Evolutionary conservation across 2,329 filamentous ascomycete species (phyloP).

Genomic region (Fusarium guadeloupense): DNA sequence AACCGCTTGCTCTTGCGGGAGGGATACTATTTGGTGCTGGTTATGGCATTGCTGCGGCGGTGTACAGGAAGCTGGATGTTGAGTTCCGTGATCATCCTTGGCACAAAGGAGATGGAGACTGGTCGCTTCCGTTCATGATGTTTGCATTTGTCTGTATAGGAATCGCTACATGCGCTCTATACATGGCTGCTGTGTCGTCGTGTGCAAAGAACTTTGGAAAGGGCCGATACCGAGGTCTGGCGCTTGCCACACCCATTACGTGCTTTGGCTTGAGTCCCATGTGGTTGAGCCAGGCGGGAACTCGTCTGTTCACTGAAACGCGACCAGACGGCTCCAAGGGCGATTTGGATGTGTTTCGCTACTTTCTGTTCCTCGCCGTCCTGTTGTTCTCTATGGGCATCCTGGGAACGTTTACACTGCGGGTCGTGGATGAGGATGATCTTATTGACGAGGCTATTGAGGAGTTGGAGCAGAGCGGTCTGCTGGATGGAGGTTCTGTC

Average conservation of each 20-base stretch:
- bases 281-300: conserved; percentile 93
- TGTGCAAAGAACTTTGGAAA: conserved; percentile 98
- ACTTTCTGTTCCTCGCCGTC: conserved; percentile 84
- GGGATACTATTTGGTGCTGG: conserved; percentile 79
- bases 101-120: conserved; percentile 58
- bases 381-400: conserved; percentile 77
- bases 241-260: conserved; percentile 89
- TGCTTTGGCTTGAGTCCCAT: conserved; percentile 93
- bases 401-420: conserved; percentile 77
- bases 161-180: conserved; percentile 86
- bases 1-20: conserved; percentile 77
- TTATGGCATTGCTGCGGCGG: conserved; percentile 82
- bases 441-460: conserved; percentile 91
- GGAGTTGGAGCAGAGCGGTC: conserved; percentile 87
- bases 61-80: conserved; percentile 69
- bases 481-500: conserved; percentile 79
- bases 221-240: conserved; percentile 86
- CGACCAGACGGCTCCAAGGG: conserved; percentile 69
- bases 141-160: conserved; percentile 85
- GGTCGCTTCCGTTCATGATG: conserved; percentile 85
- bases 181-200: conserved; percentile 89
- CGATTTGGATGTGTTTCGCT: conserved; percentile 79
- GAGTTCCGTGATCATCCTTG: conserved; percentile 52
- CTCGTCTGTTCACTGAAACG: conserved; percentile 76
- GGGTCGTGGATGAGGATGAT: conserved; percentile 83